phyloP scores from a whole-genome alignment of 1,139 yeast species.

The Suhomyces panamericanus region DNA sequence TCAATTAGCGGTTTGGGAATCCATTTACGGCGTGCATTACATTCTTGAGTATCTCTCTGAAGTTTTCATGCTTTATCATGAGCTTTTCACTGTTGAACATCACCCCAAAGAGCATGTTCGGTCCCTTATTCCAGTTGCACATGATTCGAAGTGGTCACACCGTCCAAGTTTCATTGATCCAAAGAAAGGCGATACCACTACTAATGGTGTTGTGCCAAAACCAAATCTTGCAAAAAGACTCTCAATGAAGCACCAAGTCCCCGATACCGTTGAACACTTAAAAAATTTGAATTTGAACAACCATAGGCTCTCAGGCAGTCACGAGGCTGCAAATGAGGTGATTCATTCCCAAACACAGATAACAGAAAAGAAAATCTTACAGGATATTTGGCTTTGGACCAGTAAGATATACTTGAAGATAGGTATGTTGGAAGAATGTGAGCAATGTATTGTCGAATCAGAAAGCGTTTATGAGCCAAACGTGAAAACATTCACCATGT shows the following conservation, averaged over 20 bases:
- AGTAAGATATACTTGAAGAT: constrained; percentile 63
- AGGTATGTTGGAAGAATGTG: constrained; percentile 59
- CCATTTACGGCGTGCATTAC: constrained; percentile 57
- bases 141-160: constrained; percentile 41
- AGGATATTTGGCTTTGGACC: constrained; percentile 74
- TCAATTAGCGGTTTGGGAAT: constrained; percentile 69
- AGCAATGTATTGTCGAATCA: constrained; percentile 74
- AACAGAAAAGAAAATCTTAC: constrained; percentile 39
- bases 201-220: constrained; percentile 1
- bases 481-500: constrained; percentile 52
- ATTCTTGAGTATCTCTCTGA: constrained; percentile 68
- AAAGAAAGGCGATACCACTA: background rate
- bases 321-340: constrained; percentile 3
- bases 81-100: constrained; percentile 46
- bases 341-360: background rate
- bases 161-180: constrained; percentile 51
- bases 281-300: constrained; percentile 4
- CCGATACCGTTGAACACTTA: constrained; percentile 4
- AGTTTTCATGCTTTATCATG: constrained; percentile 60
- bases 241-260: constrained; percentile 3
- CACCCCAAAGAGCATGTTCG: constrained; percentile 7
- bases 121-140: constrained; percentile 16
- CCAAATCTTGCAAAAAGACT: constrained; percentile 8
- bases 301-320: background rate
- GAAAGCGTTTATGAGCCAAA: constrained; percentile 53